Conservation (phyloP, 2,329 filamentous ascomycete genomes). For the Nothopassalora personata region DNA sequence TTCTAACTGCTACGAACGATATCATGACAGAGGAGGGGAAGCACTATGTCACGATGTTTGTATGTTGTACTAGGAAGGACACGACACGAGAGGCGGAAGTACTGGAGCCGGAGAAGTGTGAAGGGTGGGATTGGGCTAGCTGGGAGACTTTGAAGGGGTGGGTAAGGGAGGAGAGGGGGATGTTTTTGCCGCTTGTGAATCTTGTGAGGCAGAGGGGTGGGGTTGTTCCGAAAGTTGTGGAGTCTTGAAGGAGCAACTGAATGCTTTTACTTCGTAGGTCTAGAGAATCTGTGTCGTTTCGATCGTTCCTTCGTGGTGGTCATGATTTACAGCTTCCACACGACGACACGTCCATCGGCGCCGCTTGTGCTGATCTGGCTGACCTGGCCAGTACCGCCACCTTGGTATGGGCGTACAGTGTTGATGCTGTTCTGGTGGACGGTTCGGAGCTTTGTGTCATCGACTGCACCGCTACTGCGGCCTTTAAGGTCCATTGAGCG, state of each 20-base stretch:
- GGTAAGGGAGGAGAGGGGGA: constrained; percentile 28
- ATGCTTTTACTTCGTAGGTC: neutral
- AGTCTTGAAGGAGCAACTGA: neutral
- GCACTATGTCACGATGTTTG: constrained; percentile 72
- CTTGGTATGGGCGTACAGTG: constrained; percentile 72
- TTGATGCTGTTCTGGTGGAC: constrained; percentile 95
- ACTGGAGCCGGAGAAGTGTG: constrained; percentile 51
- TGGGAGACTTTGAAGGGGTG: constrained; percentile 44
- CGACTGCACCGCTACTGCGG: constrained; percentile 60
- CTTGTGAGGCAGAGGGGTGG: constrained; percentile 39
- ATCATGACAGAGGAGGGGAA: constrained; percentile 55
- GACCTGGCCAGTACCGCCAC: constrained; percentile 47
- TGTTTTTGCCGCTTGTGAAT: constrained; percentile 47
- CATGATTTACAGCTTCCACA: constrained; percentile 40
- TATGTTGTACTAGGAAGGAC: constrained; percentile 50
- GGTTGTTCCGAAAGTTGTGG: constrained; percentile 3
- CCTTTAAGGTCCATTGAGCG: constrained; percentile 97
- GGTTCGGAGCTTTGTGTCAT: constrained; percentile 91
- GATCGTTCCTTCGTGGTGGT: neutral
- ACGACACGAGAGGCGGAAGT: constrained; percentile 44
- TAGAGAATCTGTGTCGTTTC: neutral
- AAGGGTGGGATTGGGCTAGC: constrained; percentile 49
- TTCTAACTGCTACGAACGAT: constrained; percentile 61
- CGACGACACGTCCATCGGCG: constrained; percentile 45
- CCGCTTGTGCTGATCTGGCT: constrained; percentile 70